Evolutionary conservation across 495 filamentous ascomycete genomes (phyloP), one percentile per base, ranked within the genome.

Genomic region (Eremomyces bilateralis): DNA sequence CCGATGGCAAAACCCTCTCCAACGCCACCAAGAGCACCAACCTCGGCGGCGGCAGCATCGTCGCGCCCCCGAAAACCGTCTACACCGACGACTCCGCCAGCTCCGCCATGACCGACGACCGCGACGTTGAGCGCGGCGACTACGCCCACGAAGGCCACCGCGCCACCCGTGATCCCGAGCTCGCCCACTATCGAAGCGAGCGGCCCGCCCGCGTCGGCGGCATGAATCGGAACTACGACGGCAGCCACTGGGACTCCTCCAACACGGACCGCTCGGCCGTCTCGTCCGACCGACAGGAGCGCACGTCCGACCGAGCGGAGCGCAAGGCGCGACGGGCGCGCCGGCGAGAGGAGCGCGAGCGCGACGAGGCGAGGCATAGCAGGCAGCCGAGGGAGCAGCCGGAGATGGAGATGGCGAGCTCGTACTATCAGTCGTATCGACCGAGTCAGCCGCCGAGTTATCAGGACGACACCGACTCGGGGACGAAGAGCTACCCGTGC

Each of bases 131-230:
- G 21, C 38, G 38, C 24, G 27, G 35, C 25, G 17, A 20, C 19
- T 5, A 11, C 15, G 16, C 16, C 8, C 10, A 35, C 20, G 8
- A 20, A 16, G 16, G 24, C 16, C 20, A 39, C 35, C 21, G 31
- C 42, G 32, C 39, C 42, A 35, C 10, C 30, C 30, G 57, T 64
- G 78, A 88, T 49, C 61, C 60, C n/a, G 75, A 79, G 34, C 70
- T 84, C 29, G 69, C 75, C 25, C 67, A 69, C 1, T 93, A 93
- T 58, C 74, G 80, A 4, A 63, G 77, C 48, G 83, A 93, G 53
- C 80, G 76, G 46, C 58, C 81, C 3, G 82, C 83, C 1, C 64
- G 74, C 21, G 79, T 93, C 15, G 83, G 83, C 25, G 83, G 82
- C 13, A 56, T 93, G 45, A 93, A 93, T 51, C 68, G 71, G 31